Conservation (phyloP, 1,284 basidiomycete genomes). For the Boletus mariae region DNA sequence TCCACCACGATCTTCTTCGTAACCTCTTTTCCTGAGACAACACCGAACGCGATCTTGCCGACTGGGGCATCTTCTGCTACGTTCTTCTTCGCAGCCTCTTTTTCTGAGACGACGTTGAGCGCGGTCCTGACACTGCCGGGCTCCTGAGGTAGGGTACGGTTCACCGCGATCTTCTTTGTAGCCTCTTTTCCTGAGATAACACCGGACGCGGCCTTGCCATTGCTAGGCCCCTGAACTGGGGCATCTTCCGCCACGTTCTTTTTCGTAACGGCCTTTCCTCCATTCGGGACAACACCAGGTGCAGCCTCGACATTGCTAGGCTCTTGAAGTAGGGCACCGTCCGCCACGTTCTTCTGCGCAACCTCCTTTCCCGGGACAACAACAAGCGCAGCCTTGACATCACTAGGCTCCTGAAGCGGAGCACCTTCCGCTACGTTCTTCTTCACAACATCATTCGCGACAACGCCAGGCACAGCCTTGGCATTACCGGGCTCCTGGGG, state of each 20-base stretch:
- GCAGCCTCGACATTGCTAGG: neutral
- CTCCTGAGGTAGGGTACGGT: neutral
- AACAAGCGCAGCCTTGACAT: neutral
- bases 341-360: neutral
- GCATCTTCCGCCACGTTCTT: neutral
- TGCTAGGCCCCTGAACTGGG: neutral
- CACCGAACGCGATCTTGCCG: too few species aligned
- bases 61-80: neutral
- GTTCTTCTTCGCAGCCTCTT: too few species aligned
- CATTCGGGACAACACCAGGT: too few species aligned
- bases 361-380: neutral
- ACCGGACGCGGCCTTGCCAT: neutral
- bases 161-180: neutral
- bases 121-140: neutral
- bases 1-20: neutral
- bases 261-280: neutral
- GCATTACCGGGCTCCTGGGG: neutral
- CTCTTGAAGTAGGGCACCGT: neutral
- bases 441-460: neutral
- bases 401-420: neutral
- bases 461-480: neutral
- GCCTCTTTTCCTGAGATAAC: too few species aligned
- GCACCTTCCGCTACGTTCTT: neutral
- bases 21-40: neutral
- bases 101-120: too few species aligned